phyloP scores from a whole-genome alignment of 768 basidiomycete genomes.

The Boletus bicolor region DNA sequence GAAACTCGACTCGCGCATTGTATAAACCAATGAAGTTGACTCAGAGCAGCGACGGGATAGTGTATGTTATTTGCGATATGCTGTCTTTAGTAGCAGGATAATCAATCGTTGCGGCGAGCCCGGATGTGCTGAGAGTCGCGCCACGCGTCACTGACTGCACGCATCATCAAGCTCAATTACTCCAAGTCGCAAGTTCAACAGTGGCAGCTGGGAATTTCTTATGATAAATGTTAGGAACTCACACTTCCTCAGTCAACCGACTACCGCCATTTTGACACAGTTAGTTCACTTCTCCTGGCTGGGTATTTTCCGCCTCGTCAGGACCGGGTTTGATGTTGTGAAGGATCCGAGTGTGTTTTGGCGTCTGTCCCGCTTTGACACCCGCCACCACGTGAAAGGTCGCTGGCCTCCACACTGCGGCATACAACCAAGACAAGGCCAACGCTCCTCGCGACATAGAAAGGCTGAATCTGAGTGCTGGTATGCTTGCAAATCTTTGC shows the following conservation, averaged over 20 bases:
- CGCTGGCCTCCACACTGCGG: slow-evolving; percentile 20
- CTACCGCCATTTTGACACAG: slow-evolving; percentile 18
- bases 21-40: slow-evolving; percentile 26
- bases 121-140: neutral
- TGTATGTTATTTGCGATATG: neutral
- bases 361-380: slow-evolving; percentile 27
- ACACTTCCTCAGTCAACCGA: slow-evolving; percentile 20
- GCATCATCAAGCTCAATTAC: slow-evolving; percentile 1
- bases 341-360: slow-evolving; percentile 26
- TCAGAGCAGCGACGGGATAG: neutral
- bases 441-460: slow-evolving; percentile 16
- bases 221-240: slow-evolving; percentile 24
- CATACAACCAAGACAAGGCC: slow-evolving; percentile 23
- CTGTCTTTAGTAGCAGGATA: neutral
- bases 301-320: slow-evolving; percentile 12
- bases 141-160: slow-evolving; percentile 6
- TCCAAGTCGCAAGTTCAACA: neutral
- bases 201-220: slow-evolving; percentile 27
- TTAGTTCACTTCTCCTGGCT: slow-evolving; percentile 21
- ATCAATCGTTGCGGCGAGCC: neutral
- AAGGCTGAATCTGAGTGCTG: slow-evolving; percentile 30
- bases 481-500: slow-evolving; percentile 29
- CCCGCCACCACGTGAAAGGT: slow-evolving; percentile 29
- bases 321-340: slow-evolving; percentile 30
- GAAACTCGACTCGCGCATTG: slow-evolving; percentile 27